Percentiles rank a stretch among this genome's conserved stretches.
Conservation (phyloP, 177 flowering plant species). For the Vitis hybrid region DNA sequence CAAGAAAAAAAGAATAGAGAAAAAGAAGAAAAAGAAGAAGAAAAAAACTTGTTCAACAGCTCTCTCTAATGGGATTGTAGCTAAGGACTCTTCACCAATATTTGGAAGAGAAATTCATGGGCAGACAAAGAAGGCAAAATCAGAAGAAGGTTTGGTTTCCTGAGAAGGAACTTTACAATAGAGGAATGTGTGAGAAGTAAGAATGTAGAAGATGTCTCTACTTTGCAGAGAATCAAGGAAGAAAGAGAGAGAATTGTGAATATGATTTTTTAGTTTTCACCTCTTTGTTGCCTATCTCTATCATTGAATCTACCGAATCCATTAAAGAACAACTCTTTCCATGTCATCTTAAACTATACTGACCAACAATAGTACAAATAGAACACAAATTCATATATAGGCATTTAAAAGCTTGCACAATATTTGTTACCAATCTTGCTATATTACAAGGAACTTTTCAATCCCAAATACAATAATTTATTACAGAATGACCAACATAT, state of each 20-base stretch:
- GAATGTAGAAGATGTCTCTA: conserved; percentile 11
- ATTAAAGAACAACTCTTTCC: conserved; percentile 1
- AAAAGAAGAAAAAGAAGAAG: background rate
- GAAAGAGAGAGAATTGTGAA: conserved; percentile 7
- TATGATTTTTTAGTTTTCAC: background rate
- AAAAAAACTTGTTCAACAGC: conserved; percentile 41
- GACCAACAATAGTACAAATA: no score
- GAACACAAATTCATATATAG: no score
- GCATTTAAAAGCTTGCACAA: no score
- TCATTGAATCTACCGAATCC: background rate
- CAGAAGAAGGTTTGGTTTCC: conserved; percentile 15
- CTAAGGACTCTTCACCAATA: conserved; percentile 39
- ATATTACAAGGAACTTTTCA: no score
- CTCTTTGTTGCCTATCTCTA: background rate
- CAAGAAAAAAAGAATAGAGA: background rate
- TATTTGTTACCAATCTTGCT: no score
- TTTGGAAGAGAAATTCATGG: conserved; percentile 5
- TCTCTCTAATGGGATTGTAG: conserved; percentile 30
- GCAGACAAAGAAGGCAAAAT: conserved; percentile 15
- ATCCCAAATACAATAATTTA: no score
- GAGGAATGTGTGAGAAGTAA: conserved; percentile 19
- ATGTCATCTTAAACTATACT: background rate
- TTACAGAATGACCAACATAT: no score
- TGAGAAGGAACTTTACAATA: conserved; percentile 15
- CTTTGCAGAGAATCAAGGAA: conserved; percentile 11